Evolutionary conservation across 345 rosid genomes (phyloP), one percentile per base, ranked within the genome.

Genomic region (Linum usitatissimum): DNA sequence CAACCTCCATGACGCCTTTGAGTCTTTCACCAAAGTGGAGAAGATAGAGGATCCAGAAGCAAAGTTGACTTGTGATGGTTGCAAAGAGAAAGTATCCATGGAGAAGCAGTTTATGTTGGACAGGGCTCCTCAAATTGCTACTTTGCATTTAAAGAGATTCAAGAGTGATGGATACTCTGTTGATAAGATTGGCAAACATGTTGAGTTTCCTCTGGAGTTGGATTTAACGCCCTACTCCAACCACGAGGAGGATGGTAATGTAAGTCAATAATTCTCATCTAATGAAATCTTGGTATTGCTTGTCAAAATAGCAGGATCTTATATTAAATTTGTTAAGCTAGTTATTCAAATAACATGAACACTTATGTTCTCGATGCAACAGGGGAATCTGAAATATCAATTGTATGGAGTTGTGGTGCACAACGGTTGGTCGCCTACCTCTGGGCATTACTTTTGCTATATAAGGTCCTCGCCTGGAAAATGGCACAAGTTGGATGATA

Each of bases 111-210:
- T 94, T 68, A 66, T 77, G 78, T 71, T 94, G 67, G 92, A 84
- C 48, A 79, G 71, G 70, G 80, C 75, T 39, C 95, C 99, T 49
- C 49, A 69, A 53, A 74, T 90, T 75, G 91, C 86, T 54, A 72
- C 85, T 68, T 79, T 94, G 63, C 95, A 86, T 74, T 75, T 94
- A 63, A 94, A 94, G 78, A 86, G 96, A 74, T 94, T 94, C 81
- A 90, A 90, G 73, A 79, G 64, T 56, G 84, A 82, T 71, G 96
- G 93, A n/a, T 21, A 36, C 13, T 73, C 9, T 62, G 75, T 86
- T 71, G 85, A 80, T 70, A 94, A 94, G 81, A 82, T 88, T 55
- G 81, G 72, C 67, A 85, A 94, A 56, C 95, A 75, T 61, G 83
- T 94, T n/a, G 59, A 61, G 58, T 82, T 86, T 65, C 99, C 99